Evolutionary conservation across 2,329 filamentous ascomycete genomes (phyloP).

Genomic region (Canariomyces notabilis): DNA sequence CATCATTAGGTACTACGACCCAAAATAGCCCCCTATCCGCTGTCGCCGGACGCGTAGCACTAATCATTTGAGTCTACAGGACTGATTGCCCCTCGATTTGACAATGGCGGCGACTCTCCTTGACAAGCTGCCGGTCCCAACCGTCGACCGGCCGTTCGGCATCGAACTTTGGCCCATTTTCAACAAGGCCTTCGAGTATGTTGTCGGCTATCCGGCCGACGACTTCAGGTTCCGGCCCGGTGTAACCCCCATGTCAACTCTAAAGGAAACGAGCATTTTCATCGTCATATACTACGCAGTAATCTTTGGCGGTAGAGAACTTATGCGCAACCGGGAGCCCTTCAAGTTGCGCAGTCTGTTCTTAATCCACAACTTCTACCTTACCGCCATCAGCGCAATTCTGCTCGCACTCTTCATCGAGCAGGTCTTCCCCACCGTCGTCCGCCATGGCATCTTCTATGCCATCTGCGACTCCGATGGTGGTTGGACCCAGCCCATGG

Average conservation of each 20-base stretch:
- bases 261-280: slow-evolving; percentile 74
- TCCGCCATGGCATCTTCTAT: slow-evolving; percentile 77
- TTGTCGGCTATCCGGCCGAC: slow-evolving; percentile 75
- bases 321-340: slow-evolving; percentile 82
- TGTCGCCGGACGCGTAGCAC: background rate
- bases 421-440: slow-evolving; percentile 80
- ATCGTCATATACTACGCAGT: slow-evolving; percentile 86
- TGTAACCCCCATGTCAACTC: slow-evolving; percentile 82
- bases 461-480: slow-evolving; percentile 77
- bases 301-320: slow-evolving; percentile 86
- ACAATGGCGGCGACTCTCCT: slow-evolving; percentile 40
- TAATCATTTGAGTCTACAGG: background rate
- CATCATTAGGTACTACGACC: slow-evolving; percentile 10
- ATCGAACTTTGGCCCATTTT: slow-evolving; percentile 91
- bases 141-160: slow-evolving; percentile 88
- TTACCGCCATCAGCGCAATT: slow-evolving; percentile 77
- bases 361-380: slow-evolving; percentile 93
- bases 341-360: slow-evolving; percentile 86
- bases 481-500: slow-evolving; percentile 89
- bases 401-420: slow-evolving; percentile 84
- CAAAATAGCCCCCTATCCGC: background rate
- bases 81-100: slow-evolving; percentile 6
- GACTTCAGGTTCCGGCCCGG: slow-evolving; percentile 81
- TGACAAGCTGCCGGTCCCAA: slow-evolving; percentile 55
- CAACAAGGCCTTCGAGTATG: slow-evolving; percentile 72